Percentiles rank a stretch among this genome's conserved stretches.
These are phyloP conservation scores for Nannochloropsis limnetica DNA, from an alignment of 352 stramenopile species.

Conservation along the genomic window DNA sequence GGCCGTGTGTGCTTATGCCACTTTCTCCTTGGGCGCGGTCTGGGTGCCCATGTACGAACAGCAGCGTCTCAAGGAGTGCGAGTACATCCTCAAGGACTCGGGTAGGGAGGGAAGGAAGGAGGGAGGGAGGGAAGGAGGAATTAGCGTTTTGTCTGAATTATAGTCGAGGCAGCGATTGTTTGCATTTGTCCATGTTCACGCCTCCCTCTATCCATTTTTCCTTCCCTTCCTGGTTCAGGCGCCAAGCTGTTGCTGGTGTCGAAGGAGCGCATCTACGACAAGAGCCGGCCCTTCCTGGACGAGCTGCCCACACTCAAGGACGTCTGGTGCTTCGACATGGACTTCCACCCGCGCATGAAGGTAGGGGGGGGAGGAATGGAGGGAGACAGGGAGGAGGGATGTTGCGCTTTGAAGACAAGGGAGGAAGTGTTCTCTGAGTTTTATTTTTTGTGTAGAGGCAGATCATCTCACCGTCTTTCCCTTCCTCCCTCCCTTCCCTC, in stretches of 20 bases:
- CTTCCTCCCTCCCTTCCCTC: neutral
- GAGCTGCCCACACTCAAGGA: slow-evolving; percentile 46
- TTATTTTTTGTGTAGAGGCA: no score
- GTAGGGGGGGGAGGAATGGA: neutral
- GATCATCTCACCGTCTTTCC: neutral
- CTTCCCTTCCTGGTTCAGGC: neutral
- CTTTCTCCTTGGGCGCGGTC: slow-evolving; percentile 46
- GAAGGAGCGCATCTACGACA: slow-evolving; percentile 62
- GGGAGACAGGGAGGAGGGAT: neutral
- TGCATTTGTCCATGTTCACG: neutral
- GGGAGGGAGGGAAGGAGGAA: neutral
- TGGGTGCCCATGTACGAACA: slow-evolving; percentile 54
- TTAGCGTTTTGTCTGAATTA: neutral
- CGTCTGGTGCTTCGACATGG: slow-evolving; percentile 52
- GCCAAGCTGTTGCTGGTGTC: slow-evolving; percentile 49
- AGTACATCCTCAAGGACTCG: slow-evolving; percentile 71
- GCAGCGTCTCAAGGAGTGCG: slow-evolving; percentile 61
- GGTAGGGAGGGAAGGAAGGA: slow-evolving; percentile 38
- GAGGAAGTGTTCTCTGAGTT: no score
- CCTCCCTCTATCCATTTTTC: neutral
- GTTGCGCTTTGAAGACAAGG: no score
- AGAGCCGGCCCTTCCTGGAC: slow-evolving; percentile 51
- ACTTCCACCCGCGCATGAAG: neutral
- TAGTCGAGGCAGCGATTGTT: neutral
- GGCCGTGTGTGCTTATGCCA: slow-evolving; percentile 52